phyloP scores from a whole-genome alignment of 2,329 filamentous ascomycete species.

The Rhinocladiella similis region DNA sequence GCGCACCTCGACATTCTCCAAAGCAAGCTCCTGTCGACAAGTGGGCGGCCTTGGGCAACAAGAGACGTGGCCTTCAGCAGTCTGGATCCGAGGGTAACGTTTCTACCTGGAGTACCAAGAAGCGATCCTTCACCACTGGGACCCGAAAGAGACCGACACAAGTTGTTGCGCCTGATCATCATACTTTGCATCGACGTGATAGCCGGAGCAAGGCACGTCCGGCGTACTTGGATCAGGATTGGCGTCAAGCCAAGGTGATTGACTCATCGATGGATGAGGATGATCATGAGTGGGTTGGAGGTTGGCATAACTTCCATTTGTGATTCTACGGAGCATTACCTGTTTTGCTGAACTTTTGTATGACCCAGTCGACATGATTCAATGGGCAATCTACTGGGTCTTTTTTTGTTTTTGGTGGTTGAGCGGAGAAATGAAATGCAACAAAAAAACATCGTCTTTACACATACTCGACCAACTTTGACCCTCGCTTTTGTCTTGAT shows the following conservation, averaged over 20 bases:
- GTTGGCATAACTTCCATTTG: conserved; percentile 73
- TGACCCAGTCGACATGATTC: conserved; percentile 21
- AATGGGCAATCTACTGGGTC: conserved; percentile 23
- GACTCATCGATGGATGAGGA: conserved; percentile 51
- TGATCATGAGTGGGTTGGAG: conserved; percentile 92
- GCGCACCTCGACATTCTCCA: conserved; percentile 63
- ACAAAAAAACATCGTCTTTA: conserved; percentile 1
- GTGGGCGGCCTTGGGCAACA: conserved; percentile 85
- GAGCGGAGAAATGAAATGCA: conserved; percentile 9
- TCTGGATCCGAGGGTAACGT: conserved; percentile 53
- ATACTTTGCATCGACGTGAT: conserved; percentile 35
- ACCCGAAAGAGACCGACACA: conserved; percentile 46
- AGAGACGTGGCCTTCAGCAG: conserved; percentile 66
- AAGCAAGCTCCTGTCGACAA: conserved; percentile 64
- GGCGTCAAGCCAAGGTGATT: conserved; percentile 43
- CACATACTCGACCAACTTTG: conserved; percentile 18
- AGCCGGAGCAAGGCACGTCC: conserved; percentile 38
- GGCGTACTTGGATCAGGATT: conserved; percentile 45
- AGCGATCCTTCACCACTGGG: conserved; percentile 42
- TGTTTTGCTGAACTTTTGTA: conserved; percentile 21
- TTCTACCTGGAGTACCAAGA: conserved; percentile 46
- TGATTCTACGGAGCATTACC: conserved; percentile 42
- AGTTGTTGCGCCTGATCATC: conserved; percentile 40
- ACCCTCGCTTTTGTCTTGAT: conserved; percentile 29
- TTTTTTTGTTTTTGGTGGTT: conserved; percentile 20